Percentiles rank a stretch among this genome's conserved stretches.
These are phyloP conservation scores for Mercurialis annua DNA, from an alignment of 345 rosid genomes.

Conservation along the genomic window DNA sequence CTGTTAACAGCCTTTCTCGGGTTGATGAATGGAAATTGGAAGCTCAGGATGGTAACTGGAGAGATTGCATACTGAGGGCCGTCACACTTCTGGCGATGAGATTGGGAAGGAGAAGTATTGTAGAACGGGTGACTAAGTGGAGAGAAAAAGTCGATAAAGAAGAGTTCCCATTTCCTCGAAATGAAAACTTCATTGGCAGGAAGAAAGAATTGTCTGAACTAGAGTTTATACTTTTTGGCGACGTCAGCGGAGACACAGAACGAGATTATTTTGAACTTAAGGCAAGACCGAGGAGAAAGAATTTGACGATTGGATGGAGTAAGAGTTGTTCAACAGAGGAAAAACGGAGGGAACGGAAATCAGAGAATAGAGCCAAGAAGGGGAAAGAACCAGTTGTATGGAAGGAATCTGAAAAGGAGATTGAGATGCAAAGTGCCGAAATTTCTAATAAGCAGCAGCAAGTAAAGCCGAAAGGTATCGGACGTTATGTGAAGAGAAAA, in stretches of 20 bases:
- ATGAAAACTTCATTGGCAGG: conserved; percentile 78
- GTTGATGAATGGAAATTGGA: conserved; percentile 90
- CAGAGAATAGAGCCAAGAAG: conserved; percentile 44
- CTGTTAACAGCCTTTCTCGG: conserved; percentile 59
- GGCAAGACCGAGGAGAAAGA: conserved; percentile 76
- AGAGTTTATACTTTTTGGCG: conserved; percentile 85
- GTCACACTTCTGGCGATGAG: conserved; percentile 67
- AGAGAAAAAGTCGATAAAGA: conserved; percentile 75
- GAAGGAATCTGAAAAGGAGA: conserved; percentile 95
- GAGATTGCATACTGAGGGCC: conserved; percentile 75
- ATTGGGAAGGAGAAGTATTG: conserved; percentile 89
- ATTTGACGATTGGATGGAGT: conserved; percentile 64
- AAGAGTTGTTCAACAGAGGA: conserved; percentile 49
- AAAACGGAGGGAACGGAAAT: conserved; percentile 31
- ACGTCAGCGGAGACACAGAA: conserved; percentile 67
- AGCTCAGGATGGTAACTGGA: conserved; percentile 88
- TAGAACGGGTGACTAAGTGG: conserved; percentile 78
- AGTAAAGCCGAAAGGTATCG: conserved; percentile 37
- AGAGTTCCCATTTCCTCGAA: conserved; percentile 84
- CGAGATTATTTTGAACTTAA: conserved; percentile 80
- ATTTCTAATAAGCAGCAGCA: conserved; percentile 33
- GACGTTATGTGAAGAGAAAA: conserved; percentile 53
- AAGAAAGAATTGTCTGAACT: conserved; percentile 85
- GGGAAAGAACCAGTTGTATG: conserved; percentile 88
- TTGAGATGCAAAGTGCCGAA: conserved; percentile 73